Evolutionary conservation across 192 early-diverging fungal species (phyloP), one percentile per base, ranked within the genome.

Genomic region (Rhizophlyctis rosea): DNA sequence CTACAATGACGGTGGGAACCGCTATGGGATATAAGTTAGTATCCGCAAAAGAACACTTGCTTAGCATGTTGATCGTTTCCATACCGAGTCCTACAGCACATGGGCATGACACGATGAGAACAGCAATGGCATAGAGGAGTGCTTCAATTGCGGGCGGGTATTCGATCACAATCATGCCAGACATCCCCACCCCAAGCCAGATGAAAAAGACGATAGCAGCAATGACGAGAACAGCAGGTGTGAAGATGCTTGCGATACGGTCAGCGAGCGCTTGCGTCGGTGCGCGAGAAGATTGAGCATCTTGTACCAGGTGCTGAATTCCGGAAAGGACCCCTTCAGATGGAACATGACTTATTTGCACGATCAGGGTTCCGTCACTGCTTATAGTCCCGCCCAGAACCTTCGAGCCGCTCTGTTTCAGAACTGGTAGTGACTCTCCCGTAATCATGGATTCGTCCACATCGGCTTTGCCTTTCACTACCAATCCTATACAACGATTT

Each of bases 1-100:
- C 96, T 95, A 99, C 97, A 16, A 99, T 91, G 0, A 95, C 96
- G 0, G 96, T 99, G 9, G 96, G 96, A 3, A 93, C 95, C 36
- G 94, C 90, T n/a, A n/a, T n/a, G n/a, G n/a, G n/a, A n/a, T n/a
- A n/a, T n/a, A n/a, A n/a, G n/a, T n/a, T n/a, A n/a, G n/a, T n/a
- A n/a, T n/a, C n/a, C n/a, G n/a, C n/a, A n/a, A n/a, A n/a, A n/a
- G n/a, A n/a, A n/a, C n/a, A n/a, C n/a, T n/a, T n/a, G n/a, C n/a
- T n/a, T n/a, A n/a, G n/a, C n/a, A n/a, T n/a, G n/a, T n/a, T n/a
- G n/a, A n/a, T n/a, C n/a, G n/a, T n/a, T n/a, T n/a, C n/a, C n/a
- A n/a, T n/a, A n/a, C n/a, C n/a, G 25, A 99, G 81, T 21, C 96
- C 96, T 35, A 99, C 74, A 3, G 96, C 93, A 78, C 96, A 98